A percentile compares a stretch with the other conserved stretches of the same genome.
phyloP scores from a whole-genome alignment of 805 yeast species.

The Wickerhamiella cacticola region DNA sequence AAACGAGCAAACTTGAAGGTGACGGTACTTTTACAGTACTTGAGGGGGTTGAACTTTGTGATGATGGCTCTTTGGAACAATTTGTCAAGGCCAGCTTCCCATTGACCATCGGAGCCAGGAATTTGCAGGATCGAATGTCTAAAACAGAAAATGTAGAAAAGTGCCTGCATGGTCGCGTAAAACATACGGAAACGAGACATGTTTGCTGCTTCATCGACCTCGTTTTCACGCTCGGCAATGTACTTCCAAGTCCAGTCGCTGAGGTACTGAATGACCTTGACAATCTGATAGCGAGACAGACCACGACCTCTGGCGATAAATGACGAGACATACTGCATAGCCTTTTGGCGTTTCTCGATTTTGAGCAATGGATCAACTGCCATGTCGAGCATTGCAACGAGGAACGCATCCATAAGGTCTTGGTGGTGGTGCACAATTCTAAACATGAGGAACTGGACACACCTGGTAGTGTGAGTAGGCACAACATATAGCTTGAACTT shows the following conservation, averaged over 20 bases:
- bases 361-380: constrained; percentile 62
- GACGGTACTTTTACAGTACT: constrained; percentile 86
- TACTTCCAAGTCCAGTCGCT: constrained; percentile 75
- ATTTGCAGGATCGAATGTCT: constrained; percentile 50
- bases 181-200: constrained; percentile 86
- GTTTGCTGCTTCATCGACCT: constrained; percentile 57
- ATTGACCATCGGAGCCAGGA: constrained; percentile 24
- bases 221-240: constrained; percentile 73
- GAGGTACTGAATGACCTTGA: constrained; percentile 70
- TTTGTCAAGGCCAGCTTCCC: constrained; percentile 50
- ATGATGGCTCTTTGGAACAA: constrained; percentile 76
- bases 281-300: constrained; percentile 57
- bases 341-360: constrained; percentile 66
- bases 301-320: constrained; percentile 78
- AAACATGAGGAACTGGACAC: constrained; percentile 75
- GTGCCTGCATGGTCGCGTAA: constrained; percentile 82
- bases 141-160: constrained; percentile 85
- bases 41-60: constrained; percentile 84
- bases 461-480: constrained; percentile 85
- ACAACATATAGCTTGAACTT: constrained; percentile 70
- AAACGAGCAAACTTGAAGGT: constrained; percentile 87
- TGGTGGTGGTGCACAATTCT: constrained; percentile 69
- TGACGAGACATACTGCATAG: constrained; percentile 84
- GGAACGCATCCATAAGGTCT: constrained; percentile 71
- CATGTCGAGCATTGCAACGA: constrained; percentile 70